Conservation (phyloP, 306 rosid genomes). For the Vigna hirtella region DNA sequence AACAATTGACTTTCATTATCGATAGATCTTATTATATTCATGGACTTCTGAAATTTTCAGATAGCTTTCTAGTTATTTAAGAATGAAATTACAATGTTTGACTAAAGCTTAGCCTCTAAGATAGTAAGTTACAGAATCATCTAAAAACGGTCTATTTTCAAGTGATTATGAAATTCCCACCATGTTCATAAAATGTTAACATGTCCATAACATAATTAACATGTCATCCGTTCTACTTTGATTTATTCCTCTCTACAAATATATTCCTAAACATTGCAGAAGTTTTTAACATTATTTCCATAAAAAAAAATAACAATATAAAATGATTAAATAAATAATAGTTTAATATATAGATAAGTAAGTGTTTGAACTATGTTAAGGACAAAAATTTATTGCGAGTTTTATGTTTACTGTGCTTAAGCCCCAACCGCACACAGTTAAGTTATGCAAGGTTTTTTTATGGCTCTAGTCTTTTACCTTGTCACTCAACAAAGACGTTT, state of each 20-base stretch:
- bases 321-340: neutral
- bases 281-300: too few relatives aligned
- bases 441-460: too few relatives aligned
- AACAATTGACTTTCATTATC: constrained; percentile 31
- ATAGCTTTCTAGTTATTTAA: neutral
- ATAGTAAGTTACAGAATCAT: neutral
- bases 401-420: too few relatives aligned
- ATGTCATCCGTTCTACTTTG: constrained; percentile 5
- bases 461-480: too few relatives aligned
- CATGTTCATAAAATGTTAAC: neutral
- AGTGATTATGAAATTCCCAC: neutral
- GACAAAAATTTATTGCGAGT: too few relatives aligned
- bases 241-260: neutral
- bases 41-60: neutral
- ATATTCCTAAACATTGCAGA: neutral
- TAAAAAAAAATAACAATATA: too few relatives aligned
- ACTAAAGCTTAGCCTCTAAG: neutral
- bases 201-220: neutral
- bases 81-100: neutral
- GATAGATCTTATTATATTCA: neutral
- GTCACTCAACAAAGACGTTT: too few relatives aligned
- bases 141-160: constrained; percentile 10
- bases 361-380: too few relatives aligned
- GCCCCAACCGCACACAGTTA: too few relatives aligned
- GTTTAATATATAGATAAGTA: neutral